phyloP scores from a whole-genome alignment of 108 stramenopile genomes.

The Nitzschia putrida region DNA sequence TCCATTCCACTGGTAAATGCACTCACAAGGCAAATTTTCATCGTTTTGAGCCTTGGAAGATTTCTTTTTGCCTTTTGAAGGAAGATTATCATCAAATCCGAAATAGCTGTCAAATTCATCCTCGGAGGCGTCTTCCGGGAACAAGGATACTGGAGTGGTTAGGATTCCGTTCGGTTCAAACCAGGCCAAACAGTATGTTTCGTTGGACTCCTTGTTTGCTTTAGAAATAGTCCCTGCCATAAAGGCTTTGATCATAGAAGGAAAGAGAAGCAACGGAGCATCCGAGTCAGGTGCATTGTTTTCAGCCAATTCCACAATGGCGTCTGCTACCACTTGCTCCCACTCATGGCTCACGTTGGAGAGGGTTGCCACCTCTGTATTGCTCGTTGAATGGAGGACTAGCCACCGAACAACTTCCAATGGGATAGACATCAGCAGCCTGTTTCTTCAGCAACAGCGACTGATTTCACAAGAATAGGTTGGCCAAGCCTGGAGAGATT shows the following conservation, averaged over 20 bases:
- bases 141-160: conserved; percentile 38
- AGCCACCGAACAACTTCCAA: conserved; percentile 44
- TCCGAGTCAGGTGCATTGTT: conserved; percentile 4
- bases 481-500: too few relatives aligned
- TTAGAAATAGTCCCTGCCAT: conserved; percentile 1
- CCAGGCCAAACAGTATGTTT: conserved; percentile 79
- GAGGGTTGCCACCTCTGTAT: conserved; percentile 62
- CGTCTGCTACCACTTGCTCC: conserved; percentile 36
- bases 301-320: conserved; percentile 20
- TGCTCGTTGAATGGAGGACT: conserved; percentile 46
- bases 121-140: conserved; percentile 32
- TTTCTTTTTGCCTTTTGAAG: conserved; percentile 5
- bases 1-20: conserved; percentile 65
- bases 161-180: conserved; percentile 76
- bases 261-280: conserved; percentile 29
- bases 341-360: conserved; percentile 66
- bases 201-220: conserved; percentile 18
- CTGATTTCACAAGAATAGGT: too few relatives aligned
- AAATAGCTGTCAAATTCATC: neutral
- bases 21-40: conserved; percentile 23
- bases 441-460: too few relatives aligned
- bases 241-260: conserved; percentile 52
- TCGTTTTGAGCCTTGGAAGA: neutral
- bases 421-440: conserved; percentile 10
- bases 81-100: too few relatives aligned